Base-by-base conservation (phyloP, 2,329 filamentous ascomycete species). In the Aspergillus fumigatus region DNA sequence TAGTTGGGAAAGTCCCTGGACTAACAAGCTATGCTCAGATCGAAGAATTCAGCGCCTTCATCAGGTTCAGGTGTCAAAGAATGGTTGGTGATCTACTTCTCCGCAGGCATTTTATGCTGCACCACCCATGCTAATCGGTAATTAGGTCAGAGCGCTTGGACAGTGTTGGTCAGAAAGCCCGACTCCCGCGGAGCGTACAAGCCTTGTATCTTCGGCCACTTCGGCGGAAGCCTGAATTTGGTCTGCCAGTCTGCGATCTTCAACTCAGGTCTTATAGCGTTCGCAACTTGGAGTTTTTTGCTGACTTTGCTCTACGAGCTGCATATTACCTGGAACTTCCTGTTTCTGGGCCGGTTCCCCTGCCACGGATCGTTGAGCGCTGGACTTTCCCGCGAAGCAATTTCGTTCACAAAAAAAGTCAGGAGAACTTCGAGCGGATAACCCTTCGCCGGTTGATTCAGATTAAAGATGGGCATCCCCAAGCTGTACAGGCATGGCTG, bases 361-460 rank as follows among this genome's bases (percentile, higher is more conserved):
- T 99, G 19, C 94, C 94, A 1, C 86, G 88, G 56, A 91, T 93
- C 62, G 89, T 84, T 17, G 90, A 99, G 79, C 85, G 92, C 67
- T 99, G 94, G 94, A 97, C 94, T 0, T 92, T 97, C 1, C 91
- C 92, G 9, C 84, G 86, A 68, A 85, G 85, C 69, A 89, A 90
- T 73, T 99, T 99, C 79, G 90, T 97, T 63, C 90, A 91, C 80
- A 99, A 97, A 79, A 99, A 99, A 78, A 88, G 86, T 40, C 92
- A 99, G 76, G 94, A 99, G 78, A 99, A 99, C 75, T 99, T 96
- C 70, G 93, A 97, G 79, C 84, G 94, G 54, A 87, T 94, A 59
- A 99, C 94, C 1, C 76, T 92, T 67, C 84, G 92, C 54, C 82
- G 94, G 14, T 74, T 97, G 67, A 92, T 99, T 52, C 92, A 96